Conservation (phyloP, 2,329 filamentous ascomycete genomes). For the Diaporthe caulivora region DNA sequence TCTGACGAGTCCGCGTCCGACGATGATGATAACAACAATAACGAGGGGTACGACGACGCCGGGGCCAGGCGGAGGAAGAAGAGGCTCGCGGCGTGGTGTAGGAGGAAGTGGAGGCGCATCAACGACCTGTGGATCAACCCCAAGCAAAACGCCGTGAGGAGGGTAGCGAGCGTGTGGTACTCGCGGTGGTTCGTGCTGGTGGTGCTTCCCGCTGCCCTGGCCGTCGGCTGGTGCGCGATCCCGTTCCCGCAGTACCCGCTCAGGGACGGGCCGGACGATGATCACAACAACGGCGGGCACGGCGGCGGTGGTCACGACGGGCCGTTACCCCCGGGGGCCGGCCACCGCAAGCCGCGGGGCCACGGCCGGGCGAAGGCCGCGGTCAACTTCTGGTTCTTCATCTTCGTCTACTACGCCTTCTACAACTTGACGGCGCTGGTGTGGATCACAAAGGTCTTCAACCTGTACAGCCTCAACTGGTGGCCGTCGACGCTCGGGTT, state of each 20-base stretch:
- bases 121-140: slow-evolving; percentile 73
- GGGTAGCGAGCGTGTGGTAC: slow-evolving; percentile 73
- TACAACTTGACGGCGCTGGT: slow-evolving; percentile 76
- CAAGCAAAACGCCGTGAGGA: slow-evolving; percentile 68
- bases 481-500: slow-evolving; percentile 65
- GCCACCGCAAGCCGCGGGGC: slow-evolving; percentile 63
- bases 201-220: slow-evolving; percentile 70
- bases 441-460: slow-evolving; percentile 80
- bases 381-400: slow-evolving; percentile 80
- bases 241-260: slow-evolving; percentile 75
- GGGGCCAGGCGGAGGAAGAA: slow-evolving; percentile 42
- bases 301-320: too few species aligned
- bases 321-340: background rate
- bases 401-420: slow-evolving; percentile 77
- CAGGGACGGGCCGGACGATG: slow-evolving; percentile 51
- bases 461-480: slow-evolving; percentile 79
- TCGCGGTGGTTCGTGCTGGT: slow-evolving; percentile 71
- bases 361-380: slow-evolving; percentile 74
- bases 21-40: slow-evolving; percentile 47
- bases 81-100: slow-evolving; percentile 50
- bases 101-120: slow-evolving; percentile 50
- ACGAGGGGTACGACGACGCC: slow-evolving; percentile 19
- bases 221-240: slow-evolving; percentile 73
- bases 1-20: slow-evolving; percentile 51
- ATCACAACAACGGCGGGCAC: slow-evolving; percentile 51